Conservation (phyloP, 2,329 filamentous ascomycete genomes). For the Shiraia bambusicola region DNA sequence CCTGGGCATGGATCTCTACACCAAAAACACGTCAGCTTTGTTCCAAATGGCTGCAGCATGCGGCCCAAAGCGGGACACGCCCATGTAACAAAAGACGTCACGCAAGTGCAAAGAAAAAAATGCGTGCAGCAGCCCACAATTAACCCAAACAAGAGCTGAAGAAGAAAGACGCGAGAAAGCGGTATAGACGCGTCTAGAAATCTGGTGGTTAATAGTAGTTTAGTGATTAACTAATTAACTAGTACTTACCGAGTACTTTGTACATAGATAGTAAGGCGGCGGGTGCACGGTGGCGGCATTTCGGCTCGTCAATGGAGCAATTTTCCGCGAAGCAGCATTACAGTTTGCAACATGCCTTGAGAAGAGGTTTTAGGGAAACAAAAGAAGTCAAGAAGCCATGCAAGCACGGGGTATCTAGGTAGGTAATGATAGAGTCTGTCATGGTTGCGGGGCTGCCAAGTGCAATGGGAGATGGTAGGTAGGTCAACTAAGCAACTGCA, state of each 20-base stretch:
- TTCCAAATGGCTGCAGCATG: constrained; percentile 7
- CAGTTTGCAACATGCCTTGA: too few relatives aligned
- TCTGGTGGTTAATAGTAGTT: constrained; percentile 17
- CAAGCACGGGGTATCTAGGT: too few relatives aligned
- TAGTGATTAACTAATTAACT: too few relatives aligned
- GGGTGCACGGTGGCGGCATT: constrained; percentile 24
- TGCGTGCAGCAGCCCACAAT: constrained; percentile 26
- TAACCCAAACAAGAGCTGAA: constrained; percentile 22
- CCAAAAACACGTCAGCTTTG: constrained; percentile 1
- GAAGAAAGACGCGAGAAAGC: constrained; percentile 27
- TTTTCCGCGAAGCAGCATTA: too few relatives aligned
- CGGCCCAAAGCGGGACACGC: constrained; percentile 5
- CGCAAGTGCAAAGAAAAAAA: constrained; percentile 29
- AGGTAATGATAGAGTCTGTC: too few relatives aligned
- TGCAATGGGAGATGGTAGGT: too few relatives aligned
- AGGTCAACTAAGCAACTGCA: too few relatives aligned
- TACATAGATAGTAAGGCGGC: too few relatives aligned
- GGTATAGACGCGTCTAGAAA: constrained; percentile 40
- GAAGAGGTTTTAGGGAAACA: too few relatives aligned
- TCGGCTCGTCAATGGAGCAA: constrained; percentile 10
- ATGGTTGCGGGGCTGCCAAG: background rate
- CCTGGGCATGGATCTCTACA: too few relatives aligned
- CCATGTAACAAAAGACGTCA: constrained; percentile 23
- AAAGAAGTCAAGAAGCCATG: too few relatives aligned
- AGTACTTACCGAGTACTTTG: too few relatives aligned